These are phyloP conservation scores for Raphidocelis subcapitata DNA, from an alignment of 139 green algal species.

Conservation along the genomic window DNA sequence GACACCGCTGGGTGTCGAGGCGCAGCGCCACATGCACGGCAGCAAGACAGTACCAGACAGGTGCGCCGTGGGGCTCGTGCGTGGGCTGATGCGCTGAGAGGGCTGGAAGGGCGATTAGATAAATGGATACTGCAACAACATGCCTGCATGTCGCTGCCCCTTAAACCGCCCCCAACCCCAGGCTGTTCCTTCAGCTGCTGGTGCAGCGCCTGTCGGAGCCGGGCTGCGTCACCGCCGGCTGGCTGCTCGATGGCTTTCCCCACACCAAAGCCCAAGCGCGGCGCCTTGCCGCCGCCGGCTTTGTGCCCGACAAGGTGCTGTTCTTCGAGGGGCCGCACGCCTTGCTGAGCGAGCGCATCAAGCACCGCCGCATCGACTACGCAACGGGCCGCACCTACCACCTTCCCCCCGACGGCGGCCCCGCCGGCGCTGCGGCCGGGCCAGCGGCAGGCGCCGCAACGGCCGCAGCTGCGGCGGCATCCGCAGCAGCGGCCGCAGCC, in stretches of 20 bases:
- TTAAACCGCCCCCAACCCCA: too few species aligned
- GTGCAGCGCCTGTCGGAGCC: slow-evolving; percentile 32
- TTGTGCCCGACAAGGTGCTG: slow-evolving; percentile 64
- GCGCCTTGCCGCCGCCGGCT: slow-evolving; percentile 1
- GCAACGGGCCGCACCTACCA: slow-evolving; percentile 24
- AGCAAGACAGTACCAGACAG: slow-evolving; percentile 68
- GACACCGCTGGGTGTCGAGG: slow-evolving; percentile 56
- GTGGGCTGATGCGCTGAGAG: too few species aligned
- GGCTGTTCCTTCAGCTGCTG: slow-evolving; percentile 42
- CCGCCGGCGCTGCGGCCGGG: too few species aligned
- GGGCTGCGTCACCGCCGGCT: slow-evolving; percentile 62
- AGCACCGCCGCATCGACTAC: slow-evolving; percentile 60
- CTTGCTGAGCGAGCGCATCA: slow-evolving; percentile 58
- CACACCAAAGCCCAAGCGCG: slow-evolving; percentile 54
- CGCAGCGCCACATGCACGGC: slow-evolving; percentile 66
- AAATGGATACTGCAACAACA: too few species aligned
- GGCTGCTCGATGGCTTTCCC: slow-evolving; percentile 79
- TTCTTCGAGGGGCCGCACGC: slow-evolving; percentile 59
- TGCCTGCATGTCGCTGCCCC: too few species aligned
- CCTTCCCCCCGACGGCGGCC: too few species aligned
- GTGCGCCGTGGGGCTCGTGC: slow-evolving; percentile 4
- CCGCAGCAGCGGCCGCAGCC: too few species aligned
- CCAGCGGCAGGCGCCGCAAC: too few species aligned
- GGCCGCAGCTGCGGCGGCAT: too few species aligned
- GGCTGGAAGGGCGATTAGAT: too few species aligned